phyloP scores from a whole-genome alignment of 202 grass and related monocot species.

The Panicum hallii region DNA sequence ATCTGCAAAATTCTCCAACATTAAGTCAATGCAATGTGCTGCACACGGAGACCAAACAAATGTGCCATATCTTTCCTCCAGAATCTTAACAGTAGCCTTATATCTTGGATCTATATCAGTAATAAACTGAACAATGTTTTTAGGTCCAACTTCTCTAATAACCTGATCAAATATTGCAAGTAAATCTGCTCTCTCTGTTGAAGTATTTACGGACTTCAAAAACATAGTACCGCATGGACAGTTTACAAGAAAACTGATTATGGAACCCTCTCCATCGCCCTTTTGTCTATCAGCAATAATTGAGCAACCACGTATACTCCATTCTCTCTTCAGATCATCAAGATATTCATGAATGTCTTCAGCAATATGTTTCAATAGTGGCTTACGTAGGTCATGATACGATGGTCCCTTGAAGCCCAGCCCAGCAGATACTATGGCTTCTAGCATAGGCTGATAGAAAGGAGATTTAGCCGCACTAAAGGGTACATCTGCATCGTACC shows the following conservation, averaged over 20 bases:
- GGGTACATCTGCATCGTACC: slow-evolving; percentile 65
- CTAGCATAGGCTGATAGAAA: slow-evolving; percentile 73
- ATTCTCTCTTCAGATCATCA: slow-evolving; percentile 65
- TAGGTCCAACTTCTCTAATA: slow-evolving; percentile 66
- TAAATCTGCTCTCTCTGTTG: slow-evolving; percentile 46
- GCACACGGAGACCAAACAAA: slow-evolving; percentile 80
- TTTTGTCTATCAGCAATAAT: slow-evolving; percentile 56
- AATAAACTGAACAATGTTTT: slow-evolving; percentile 79
- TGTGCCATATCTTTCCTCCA: slow-evolving; percentile 64
- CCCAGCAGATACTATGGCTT: slow-evolving; percentile 63
- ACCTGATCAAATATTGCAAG: slow-evolving; percentile 73
- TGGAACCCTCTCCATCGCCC: slow-evolving; percentile 29
- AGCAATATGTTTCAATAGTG: slow-evolving; percentile 57
- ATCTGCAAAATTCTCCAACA: slow-evolving; percentile 71
- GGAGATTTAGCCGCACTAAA: slow-evolving; percentile 68
- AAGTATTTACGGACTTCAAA: slow-evolving; percentile 72
- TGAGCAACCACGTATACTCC: slow-evolving; percentile 63
- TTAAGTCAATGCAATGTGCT: slow-evolving; percentile 70
- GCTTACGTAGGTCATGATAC: slow-evolving; percentile 67
- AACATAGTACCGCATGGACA: slow-evolving; percentile 67
- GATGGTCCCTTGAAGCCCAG: slow-evolving; percentile 62
- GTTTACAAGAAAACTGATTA: slow-evolving; percentile 78
- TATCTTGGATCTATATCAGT: slow-evolving; percentile 57
- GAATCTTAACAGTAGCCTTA: slow-evolving; percentile 58
- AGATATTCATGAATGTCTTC: slow-evolving; percentile 61